phyloP scores from a whole-genome alignment of 257 asterid species.

The Nemophila menziesii region DNA sequence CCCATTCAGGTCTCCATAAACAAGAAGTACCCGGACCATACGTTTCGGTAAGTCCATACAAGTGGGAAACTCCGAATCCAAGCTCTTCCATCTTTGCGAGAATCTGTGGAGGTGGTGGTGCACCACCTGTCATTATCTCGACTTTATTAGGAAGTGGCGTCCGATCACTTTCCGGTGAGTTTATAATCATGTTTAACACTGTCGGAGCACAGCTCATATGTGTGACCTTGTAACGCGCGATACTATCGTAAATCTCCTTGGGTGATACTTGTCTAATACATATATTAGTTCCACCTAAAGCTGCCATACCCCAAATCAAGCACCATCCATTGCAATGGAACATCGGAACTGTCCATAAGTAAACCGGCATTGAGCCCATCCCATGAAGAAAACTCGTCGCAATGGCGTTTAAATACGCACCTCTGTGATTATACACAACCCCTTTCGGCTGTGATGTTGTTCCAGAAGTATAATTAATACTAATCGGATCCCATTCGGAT shows the following conservation, averaged over 20 bases:
- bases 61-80: slow-evolving; percentile 21
- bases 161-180: slow-evolving; percentile 9
- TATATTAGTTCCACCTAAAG: slow-evolving; percentile 25
- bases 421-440: slow-evolving; percentile 29
- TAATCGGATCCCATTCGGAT: slow-evolving; percentile 26
- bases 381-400: slow-evolving; percentile 19
- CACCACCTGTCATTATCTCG: slow-evolving; percentile 29
- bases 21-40: slow-evolving; percentile 29
- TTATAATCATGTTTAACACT: slow-evolving; percentile 26
- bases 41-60: slow-evolving; percentile 31
- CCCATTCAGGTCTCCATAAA: slow-evolving; percentile 29
- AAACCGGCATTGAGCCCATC: slow-evolving; percentile 22
- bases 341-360: slow-evolving; percentile 38
- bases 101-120: slow-evolving; percentile 32
- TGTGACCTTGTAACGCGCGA: slow-evolving; percentile 20
- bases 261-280: slow-evolving; percentile 23
- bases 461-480: slow-evolving; percentile 30
- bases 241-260: slow-evolving; percentile 20
- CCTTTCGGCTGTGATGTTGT: slow-evolving; percentile 33
- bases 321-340: slow-evolving; percentile 35
- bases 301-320: slow-evolving; percentile 26
- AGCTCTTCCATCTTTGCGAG: slow-evolving; percentile 24
- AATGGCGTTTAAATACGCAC: slow-evolving; percentile 29
- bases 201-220: slow-evolving; percentile 35
- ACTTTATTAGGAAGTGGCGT: slow-evolving; percentile 24